These are phyloP conservation scores for Lolium rigidum DNA, from an alignment of 176 grass and related monocot genomes.

Conservation along the genomic window DNA sequence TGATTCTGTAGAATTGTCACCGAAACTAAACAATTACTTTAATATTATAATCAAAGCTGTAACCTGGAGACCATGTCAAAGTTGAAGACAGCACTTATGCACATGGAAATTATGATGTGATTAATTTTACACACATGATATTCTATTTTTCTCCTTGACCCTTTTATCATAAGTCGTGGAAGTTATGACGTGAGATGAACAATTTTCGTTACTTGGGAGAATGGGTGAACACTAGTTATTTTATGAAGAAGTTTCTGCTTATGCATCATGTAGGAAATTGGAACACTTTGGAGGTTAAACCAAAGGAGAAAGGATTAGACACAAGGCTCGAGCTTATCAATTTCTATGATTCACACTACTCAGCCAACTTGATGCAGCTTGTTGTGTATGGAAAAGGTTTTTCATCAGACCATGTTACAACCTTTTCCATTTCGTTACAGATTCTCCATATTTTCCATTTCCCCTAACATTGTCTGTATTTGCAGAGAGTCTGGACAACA, in stretches of 20 bases:
- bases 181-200: slow-evolving; percentile 26
- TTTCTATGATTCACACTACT: slow-evolving; percentile 95
- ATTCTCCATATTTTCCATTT: slow-evolving; percentile 26
- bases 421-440: slow-evolving; percentile 36
- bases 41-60: slow-evolving; percentile 9
- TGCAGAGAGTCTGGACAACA: slow-evolving; percentile 73
- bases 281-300: slow-evolving; percentile 86
- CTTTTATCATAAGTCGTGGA: slow-evolving; percentile 1
- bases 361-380: slow-evolving; percentile 97
- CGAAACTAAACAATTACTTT: slow-evolving; percentile 11
- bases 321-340: slow-evolving; percentile 91
- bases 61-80: slow-evolving; percentile 21
- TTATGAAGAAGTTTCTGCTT: slow-evolving; percentile 20
- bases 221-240: slow-evolving; percentile 18
- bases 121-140: not conserved
- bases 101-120: not conserved
- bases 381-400: slow-evolving; percentile 95
- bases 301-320: slow-evolving; percentile 91
- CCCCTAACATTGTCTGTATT: slow-evolving; percentile 30
- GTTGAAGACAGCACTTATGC: not conserved
- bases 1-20: slow-evolving; percentile 10
- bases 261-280: slow-evolving; percentile 80
- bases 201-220: slow-evolving; percentile 15
- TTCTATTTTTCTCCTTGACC: slow-evolving; percentile 16
- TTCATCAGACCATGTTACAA: slow-evolving; percentile 17